Conservation (phyloP, 2,329 filamentous ascomycete species). For the Beauveria brongniartii region DNA sequence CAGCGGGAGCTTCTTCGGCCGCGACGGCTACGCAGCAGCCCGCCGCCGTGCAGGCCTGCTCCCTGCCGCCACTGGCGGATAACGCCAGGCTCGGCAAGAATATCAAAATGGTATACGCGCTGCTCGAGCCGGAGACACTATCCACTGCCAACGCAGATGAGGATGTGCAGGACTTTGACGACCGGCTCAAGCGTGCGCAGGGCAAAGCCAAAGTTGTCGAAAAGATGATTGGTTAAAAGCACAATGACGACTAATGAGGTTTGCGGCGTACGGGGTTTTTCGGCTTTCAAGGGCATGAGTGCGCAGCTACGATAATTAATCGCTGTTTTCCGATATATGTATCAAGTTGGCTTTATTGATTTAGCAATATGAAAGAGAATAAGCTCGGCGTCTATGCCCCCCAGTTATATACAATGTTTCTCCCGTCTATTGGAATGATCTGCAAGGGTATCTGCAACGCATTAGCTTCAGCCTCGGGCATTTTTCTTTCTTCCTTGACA, state of each 20-base stretch:
- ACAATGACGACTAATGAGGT: constrained; percentile 12
- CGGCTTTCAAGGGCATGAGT: background rate
- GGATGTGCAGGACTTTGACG: constrained; percentile 84
- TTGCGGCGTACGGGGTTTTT: background rate
- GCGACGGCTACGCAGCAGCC: background rate
- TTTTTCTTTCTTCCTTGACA: background rate
- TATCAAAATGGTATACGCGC: constrained; percentile 61
- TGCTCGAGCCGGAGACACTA: constrained; percentile 71
- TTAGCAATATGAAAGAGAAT: background rate
- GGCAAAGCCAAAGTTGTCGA: constrained; percentile 83
- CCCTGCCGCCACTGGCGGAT: constrained; percentile 36
- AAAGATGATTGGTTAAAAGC: constrained; percentile 46
- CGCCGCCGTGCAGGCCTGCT: constrained; percentile 12
- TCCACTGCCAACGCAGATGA: constrained; percentile 80
- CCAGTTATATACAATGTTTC: constrained; percentile 15
- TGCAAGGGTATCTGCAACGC: constrained; percentile 51
- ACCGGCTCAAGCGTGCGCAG: constrained; percentile 72
- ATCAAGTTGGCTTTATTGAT: constrained; percentile 2
- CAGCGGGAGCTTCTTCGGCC: background rate
- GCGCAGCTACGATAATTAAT: background rate
- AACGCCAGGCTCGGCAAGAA: constrained; percentile 70
- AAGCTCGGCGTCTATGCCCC: constrained; percentile 11
- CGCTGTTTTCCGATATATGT: background rate
- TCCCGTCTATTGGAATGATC: constrained; percentile 45
- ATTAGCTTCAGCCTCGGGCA: constrained; percentile 13